Evolutionary conservation across 2,329 filamentous ascomycete genomes (phyloP), one percentile per base, ranked within the genome.

Genomic region (Pleomassaria siparia): DNA sequence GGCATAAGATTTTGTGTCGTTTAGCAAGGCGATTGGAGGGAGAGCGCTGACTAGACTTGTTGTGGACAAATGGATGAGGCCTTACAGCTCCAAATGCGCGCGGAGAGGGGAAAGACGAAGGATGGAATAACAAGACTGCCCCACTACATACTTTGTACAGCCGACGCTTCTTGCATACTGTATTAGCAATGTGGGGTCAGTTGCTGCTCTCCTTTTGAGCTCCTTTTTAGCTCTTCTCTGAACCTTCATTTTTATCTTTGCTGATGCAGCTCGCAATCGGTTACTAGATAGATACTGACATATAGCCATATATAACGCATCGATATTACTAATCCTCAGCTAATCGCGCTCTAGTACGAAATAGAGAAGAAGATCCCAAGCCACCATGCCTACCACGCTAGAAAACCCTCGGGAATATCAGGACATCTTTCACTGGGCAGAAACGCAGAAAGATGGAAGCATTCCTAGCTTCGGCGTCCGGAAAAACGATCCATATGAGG

Each of bases 371-470:
- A 7, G 13, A 30, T 13, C 10, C 12, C 12, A 21, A 22, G n/a
- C 35, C 6, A 20, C 6, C 35, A 67, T 67, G 63, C 53, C 63
- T 30, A 42, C 59, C 15, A 46, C 51, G 24, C 44, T 62, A 51
- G 45, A 69, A 58, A 50, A 73, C 55, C 64, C 74, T 45, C 54
- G 70, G 43, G 55, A 69, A 41, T 70, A 69, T 42, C 67, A 70
- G 48, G 58, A 66, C 15, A 70, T 69, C 40, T 71, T 71, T 53
- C 68, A 70, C 59, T 83, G 81, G 80, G 80, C 80, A 0, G 79
- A 81, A 59, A 82, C 80, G n/a, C 80, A 83, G 54, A 75, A 82
- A 58, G 74, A 83, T 59, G 80, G 76, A 0, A 58, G 71, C 0
- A 75, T 82, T 21, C 80, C 79, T 10, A 81, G 79, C 0, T 83